Percentiles rank a stretch among this genome's conserved stretches.
Evolutionary conservation across 495 filamentous ascomycete genomes (phyloP).

Genomic region (Podospora bellae-mahoneyi): DNA sequence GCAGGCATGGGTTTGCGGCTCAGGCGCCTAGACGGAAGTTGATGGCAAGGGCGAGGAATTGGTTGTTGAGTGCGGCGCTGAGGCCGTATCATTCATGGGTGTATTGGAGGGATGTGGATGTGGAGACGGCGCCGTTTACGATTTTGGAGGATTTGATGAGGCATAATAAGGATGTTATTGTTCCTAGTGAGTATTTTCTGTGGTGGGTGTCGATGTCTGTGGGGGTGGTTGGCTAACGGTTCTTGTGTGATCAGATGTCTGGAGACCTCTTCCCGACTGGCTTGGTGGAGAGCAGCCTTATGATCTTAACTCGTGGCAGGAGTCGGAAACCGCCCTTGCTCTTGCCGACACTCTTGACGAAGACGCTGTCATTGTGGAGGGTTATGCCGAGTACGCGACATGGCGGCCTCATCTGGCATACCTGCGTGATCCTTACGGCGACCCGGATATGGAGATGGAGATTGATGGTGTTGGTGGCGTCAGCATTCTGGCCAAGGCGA

Average conservation of each 20-base stretch:
- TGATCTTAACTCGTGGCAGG: slow-evolving; percentile 98
- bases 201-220: background rate
- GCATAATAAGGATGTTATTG: slow-evolving; percentile 98
- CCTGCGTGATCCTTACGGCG: slow-evolving; percentile 92
- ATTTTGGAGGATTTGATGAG: slow-evolving; percentile 98
- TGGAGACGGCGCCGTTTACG: slow-evolving; percentile 92
- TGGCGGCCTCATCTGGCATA: slow-evolving; percentile 98
- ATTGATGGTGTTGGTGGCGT: slow-evolving; percentile 97
- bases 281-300: slow-evolving; percentile 98
- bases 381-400: slow-evolving; percentile 98
- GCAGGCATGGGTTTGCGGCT: slow-evolving; percentile 94
- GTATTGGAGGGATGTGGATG: slow-evolving; percentile 98
- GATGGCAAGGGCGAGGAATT: slow-evolving; percentile 98
- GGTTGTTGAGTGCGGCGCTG: slow-evolving; percentile 90
- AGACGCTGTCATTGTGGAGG: slow-evolving; percentile 98
- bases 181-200: slow-evolving; percentile 76
- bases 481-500: slow-evolving; percentile 93
- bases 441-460: slow-evolving; percentile 99
- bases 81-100: slow-evolving; percentile 98
- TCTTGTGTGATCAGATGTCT: slow-evolving; percentile 72
- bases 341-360: slow-evolving; percentile 95
- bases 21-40: slow-evolving; percentile 90
- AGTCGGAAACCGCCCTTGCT: slow-evolving; percentile 92
- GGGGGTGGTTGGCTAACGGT: slow-evolving; percentile 13
- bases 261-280: slow-evolving; percentile 98